Percentiles rank a stretch among this genome's conserved stretches.
These are phyloP conservation scores for Globisporangium iwayamae DNA, from an alignment of 352 stramenopile genomes.

Conservation along the genomic window DNA sequence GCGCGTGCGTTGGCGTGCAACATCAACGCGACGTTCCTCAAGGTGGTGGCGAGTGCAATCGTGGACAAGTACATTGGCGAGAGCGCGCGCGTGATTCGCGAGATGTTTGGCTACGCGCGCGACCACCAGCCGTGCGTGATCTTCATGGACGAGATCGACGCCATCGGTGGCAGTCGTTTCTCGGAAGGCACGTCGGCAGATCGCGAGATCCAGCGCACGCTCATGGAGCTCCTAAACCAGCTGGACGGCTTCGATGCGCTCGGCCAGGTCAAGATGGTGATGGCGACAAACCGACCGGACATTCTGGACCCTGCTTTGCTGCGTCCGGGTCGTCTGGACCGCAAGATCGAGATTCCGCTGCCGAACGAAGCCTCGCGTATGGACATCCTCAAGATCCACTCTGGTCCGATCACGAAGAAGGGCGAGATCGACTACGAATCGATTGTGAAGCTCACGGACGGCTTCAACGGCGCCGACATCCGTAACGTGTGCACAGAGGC, in stretches of 20 bases:
- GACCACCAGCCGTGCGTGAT: constrained; percentile 99
- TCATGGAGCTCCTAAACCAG: constrained; percentile 99
- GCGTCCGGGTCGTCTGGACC: constrained; percentile 96
- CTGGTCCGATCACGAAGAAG: constrained; percentile 96
- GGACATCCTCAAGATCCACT: constrained; percentile 99
- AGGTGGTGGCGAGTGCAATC: constrained; percentile 98
- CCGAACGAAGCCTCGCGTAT: constrained; percentile 97
- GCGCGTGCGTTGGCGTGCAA: constrained; percentile 98
- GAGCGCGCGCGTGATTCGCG: constrained; percentile 97
- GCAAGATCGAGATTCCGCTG: constrained; percentile 99
- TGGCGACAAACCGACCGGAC: constrained; percentile 99
- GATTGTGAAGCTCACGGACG: constrained; percentile 99
- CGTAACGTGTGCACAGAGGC: constrained; percentile 98
- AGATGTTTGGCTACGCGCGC: constrained; percentile 98
- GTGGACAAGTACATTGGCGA: constrained; percentile 99
- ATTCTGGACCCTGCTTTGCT: constrained; percentile 99
- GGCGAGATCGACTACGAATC: constrained; percentile 99
- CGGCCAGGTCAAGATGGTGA: constrained; percentile 99
- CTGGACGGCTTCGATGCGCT: constrained; percentile 99
- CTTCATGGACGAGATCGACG: constrained; percentile 99
- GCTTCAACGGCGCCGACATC: constrained; percentile 99
- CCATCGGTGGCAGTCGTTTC: constrained; percentile 97
- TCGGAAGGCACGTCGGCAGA: constrained; percentile 95
- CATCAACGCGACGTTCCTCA: constrained; percentile 99
- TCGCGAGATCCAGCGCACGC: constrained; percentile 98